Percentiles rank a stretch among this genome's conserved stretches.
Evolutionary conservation across 2,329 filamentous ascomycete genomes (phyloP).

Genomic region (Cercospora beticola): DNA sequence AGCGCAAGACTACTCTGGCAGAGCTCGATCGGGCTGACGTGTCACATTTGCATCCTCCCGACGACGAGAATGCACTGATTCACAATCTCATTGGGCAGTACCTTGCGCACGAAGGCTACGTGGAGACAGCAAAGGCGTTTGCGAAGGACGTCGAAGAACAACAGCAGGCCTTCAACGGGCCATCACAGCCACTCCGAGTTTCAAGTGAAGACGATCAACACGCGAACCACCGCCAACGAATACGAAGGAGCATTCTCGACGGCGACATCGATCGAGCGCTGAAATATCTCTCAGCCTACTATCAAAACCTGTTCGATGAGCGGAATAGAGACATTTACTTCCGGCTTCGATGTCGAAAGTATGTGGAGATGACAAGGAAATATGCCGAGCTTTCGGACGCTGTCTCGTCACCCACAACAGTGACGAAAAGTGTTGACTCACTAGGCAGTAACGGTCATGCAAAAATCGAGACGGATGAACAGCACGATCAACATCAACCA

Average conservation of each 20-base stretch:
- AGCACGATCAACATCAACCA: constrained; percentile 47
- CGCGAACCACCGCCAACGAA: constrained; percentile 78
- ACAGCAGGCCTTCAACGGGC: constrained; percentile 59
- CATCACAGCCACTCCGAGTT: constrained; percentile 47
- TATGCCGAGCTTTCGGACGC: constrained; percentile 63
- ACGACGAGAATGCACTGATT: constrained; percentile 74
- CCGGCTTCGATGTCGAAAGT: constrained; percentile 82
- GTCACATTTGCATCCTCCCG: constrained; percentile 59
- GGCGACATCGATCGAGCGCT: constrained; percentile 90
- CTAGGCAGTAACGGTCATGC: constrained; percentile 34
- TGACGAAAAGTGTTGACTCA: constrained; percentile 30
- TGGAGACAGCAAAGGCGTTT: constrained; percentile 89
- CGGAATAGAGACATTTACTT: constrained; percentile 81
- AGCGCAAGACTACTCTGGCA: constrained; percentile 58
- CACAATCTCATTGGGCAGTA: constrained; percentile 86
- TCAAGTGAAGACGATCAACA: constrained; percentile 56
- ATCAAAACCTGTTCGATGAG: constrained; percentile 71
- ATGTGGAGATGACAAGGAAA: constrained; percentile 87
- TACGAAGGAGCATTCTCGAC: constrained; percentile 81
- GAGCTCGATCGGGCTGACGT: constrained; percentile 63
- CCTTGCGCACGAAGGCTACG: constrained; percentile 89
- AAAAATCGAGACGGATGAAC: constrained; percentile 36
- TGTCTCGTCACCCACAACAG: constrained; percentile 34
- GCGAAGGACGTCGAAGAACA: constrained; percentile 68
- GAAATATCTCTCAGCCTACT: constrained; percentile 75